Base-by-base conservation (phyloP, 345 rosid genomes). In the Camelina hispida region DNA sequence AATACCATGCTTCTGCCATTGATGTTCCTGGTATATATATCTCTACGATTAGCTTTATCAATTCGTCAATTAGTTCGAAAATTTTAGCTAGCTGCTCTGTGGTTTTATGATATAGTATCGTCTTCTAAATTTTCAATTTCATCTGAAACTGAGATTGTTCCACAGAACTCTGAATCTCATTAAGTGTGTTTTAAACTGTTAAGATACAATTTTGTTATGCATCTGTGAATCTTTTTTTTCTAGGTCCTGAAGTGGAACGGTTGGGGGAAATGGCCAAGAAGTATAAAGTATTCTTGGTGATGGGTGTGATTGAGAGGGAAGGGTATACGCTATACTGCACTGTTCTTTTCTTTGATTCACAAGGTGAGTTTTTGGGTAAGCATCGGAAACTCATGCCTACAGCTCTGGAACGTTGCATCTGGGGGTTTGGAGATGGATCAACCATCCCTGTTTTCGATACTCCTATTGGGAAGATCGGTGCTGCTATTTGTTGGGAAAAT, bases 341-440 rank as follows among this genome's bases (percentile, higher is more conserved):
- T 0, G 84, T 89, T 34, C 74, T 94, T 56, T 91, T 91, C 85
- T 94, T 94, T 70, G 95, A 90, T 74, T 72, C 89, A 48, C 92
- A 85, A 71, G 96, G 97, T 59, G 85, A 37, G 76, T 91, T 84
- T 85, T 84, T 94, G 42, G 96, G 93, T 46, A 94, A 94, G 87
- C 98, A 94, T 51, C 68, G 98, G 15, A 94, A 94, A 80, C 48
- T 91, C 79, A 90, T 91, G 97, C 98, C 97, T 57, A 94, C 96
- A 0, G 93, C 88, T 51, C 73, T 90, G 28, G 98, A 94, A 82
- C 96, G 93, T 51, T 83, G 91, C 23, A 86, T 94, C 18, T 94
- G 97, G 98, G 98, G 98, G 20, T 91, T 91, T 20, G 96, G 97
- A 37, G 98, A 94, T 80, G 97, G 97, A 47, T 94, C 95, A 1